Evolutionary conservation across 2,329 filamentous ascomycete genomes (phyloP).

Genomic region (Ascochyta lentis): DNA sequence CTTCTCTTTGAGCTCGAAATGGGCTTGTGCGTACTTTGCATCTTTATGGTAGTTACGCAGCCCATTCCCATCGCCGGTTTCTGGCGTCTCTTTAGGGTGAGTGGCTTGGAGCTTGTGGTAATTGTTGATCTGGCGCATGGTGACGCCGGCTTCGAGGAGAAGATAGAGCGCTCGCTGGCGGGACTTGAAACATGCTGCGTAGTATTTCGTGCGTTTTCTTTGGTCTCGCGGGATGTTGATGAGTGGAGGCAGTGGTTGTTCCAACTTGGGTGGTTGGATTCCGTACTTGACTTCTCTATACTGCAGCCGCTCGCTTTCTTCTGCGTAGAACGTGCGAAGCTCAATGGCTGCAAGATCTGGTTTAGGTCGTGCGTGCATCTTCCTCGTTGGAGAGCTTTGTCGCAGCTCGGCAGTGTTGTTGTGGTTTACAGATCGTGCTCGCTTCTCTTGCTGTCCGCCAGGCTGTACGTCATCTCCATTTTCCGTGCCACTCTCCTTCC

Average conservation of each 20-base stretch:
- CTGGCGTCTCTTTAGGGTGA: conserved; percentile 32
- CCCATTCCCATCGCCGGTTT: conserved; percentile 23
- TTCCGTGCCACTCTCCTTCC: not conserved
- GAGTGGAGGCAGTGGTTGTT: conserved; percentile 34
- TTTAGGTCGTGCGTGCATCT: conserved; percentile 27
- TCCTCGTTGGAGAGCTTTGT: conserved; percentile 27
- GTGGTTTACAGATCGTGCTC: not conserved
- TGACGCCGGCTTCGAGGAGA: conserved; percentile 41
- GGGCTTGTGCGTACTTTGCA: conserved; percentile 25
- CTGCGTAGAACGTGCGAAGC: conserved; percentile 18
- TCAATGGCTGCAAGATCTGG: conserved; percentile 35
- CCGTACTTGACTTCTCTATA: conserved; percentile 44
- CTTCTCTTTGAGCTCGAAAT: conserved; percentile 24
- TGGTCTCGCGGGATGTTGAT: conserved; percentile 41
- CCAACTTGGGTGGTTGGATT: conserved; percentile 33
- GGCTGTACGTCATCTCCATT: not conserved
- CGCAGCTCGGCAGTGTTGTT: conserved; percentile 17
- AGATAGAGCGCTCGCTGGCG: conserved; percentile 40
- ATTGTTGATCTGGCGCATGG: conserved; percentile 34
- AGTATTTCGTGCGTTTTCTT: conserved; percentile 32
- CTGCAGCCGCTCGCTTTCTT: conserved; percentile 40
- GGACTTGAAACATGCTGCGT: conserved; percentile 41
- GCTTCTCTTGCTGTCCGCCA: not conserved
- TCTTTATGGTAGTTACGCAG: conserved; percentile 38
- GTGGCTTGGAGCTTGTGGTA: conserved; percentile 33